Conservation (phyloP, 139 green algal species). For the Chlorella sp. region DNA sequence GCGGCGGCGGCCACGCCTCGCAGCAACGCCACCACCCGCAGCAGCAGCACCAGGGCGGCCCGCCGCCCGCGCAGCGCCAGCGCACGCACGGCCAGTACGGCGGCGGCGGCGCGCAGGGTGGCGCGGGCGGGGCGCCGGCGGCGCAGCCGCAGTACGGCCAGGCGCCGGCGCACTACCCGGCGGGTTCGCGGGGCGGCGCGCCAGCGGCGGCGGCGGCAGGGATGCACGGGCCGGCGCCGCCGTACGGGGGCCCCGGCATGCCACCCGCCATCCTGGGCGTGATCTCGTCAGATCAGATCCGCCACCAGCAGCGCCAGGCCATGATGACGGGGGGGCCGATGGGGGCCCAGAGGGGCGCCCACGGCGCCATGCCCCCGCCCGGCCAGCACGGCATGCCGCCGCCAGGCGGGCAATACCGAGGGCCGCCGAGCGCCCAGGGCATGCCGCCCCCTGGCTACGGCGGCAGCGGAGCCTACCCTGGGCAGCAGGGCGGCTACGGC, state of each 20-base stretch:
- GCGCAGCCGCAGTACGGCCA: not conserved
- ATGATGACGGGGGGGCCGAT: too few species aligned
- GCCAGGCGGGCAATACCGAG: too few species aligned
- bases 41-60: conserved; percentile 4
- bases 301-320: too few species aligned
- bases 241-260: not conserved
- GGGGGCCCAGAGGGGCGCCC: too few species aligned
- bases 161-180: not conserved
- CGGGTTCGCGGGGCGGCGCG: not conserved
- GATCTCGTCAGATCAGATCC: too few species aligned
- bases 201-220: not conserved
- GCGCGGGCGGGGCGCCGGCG: too few species aligned
- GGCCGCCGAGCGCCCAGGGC: too few species aligned
- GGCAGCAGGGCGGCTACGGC: not conserved
- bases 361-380: too few species aligned
- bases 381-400: too few species aligned
- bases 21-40: not conserved
- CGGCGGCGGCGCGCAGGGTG: too few species aligned
- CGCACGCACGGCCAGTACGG: conserved; percentile 22
- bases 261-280: too few species aligned
- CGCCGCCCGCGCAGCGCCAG: conserved; percentile 16
- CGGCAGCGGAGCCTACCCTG: not conserved
- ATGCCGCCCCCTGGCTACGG: not conserved
- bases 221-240: not conserved
- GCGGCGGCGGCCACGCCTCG: not conserved